Conservation (phyloP, 192 early-diverging fungal species). For the Entrophospora sp. region DNA sequence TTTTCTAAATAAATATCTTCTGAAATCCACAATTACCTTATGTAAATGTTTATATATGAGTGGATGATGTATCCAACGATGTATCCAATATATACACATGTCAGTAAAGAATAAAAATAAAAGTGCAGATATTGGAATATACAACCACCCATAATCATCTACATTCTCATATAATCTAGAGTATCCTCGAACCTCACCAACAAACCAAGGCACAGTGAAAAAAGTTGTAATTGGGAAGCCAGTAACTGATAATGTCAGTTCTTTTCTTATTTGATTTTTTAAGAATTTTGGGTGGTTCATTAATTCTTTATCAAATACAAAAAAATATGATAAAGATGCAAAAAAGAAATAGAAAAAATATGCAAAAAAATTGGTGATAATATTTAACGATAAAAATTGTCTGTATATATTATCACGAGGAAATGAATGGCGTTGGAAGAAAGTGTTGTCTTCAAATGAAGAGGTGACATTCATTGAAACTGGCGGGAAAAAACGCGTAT, state of each 20-base stretch:
- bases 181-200: conserved; percentile 83
- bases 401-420: conserved; percentile 59
- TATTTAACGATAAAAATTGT: conserved; percentile 62
- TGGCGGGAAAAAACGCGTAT: conserved; percentile 3
- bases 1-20: too few relatives aligned
- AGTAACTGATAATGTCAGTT: conserved; percentile 69
- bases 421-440: not conserved
- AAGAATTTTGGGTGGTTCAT: conserved; percentile 92
- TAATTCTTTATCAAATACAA: conserved; percentile 83
- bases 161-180: conserved; percentile 63
- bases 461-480: not conserved
- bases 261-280: conserved; percentile 78
- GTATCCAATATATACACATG: conserved; percentile 94
- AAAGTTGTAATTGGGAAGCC: conserved; percentile 76
- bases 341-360: conserved; percentile 74
- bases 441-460: not conserved
- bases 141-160: conserved; percentile 61
- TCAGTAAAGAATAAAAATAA: conserved; percentile 90
- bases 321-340: conserved; percentile 68
- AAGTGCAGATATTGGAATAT: conserved; percentile 54
- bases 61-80: conserved; percentile 88
- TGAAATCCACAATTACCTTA: conserved; percentile 58
- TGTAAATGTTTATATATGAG: conserved; percentile 82
- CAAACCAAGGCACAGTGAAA: conserved; percentile 86
- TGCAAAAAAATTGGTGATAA: conserved; percentile 64